Percentiles rank a stretch among this genome's conserved stretches.
phyloP scores from a whole-genome alignment of 257 asterid genomes.

The Solanum peruvianum region DNA sequence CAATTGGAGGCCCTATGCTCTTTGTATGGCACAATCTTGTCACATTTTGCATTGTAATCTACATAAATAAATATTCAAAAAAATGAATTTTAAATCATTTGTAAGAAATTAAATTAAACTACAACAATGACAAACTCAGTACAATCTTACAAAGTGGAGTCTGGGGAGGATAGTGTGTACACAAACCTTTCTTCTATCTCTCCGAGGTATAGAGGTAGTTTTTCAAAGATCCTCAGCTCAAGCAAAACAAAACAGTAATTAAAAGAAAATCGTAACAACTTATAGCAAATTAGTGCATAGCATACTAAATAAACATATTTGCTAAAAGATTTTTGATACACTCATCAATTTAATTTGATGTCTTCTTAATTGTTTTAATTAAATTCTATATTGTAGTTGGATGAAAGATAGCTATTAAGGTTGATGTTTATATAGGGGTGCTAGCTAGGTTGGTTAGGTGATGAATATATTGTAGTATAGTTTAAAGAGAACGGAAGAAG shows the following conservation, averaged over 20 bases:
- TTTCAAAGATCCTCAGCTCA: not conserved
- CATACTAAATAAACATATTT: not conserved
- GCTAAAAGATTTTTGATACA: not conserved
- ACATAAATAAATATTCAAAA: not conserved
- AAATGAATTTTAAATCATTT: too few relatives aligned
- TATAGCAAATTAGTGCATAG: not conserved
- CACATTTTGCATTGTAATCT: conserved; percentile 42
- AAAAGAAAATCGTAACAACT: not conserved
- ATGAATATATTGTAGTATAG: not conserved
- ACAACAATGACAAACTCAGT: not conserved
- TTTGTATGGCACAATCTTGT: conserved; percentile 54
- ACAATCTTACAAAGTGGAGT: not conserved
- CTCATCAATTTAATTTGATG: not conserved
- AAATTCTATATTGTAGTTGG: not conserved
- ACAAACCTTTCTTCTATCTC: accelerated
- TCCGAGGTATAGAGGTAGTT: accelerated
- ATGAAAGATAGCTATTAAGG: not conserved
- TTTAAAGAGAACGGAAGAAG: not conserved
- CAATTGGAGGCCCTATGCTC: conserved; percentile 49
- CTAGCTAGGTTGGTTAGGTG: conserved; percentile 21
- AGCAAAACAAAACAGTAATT: not conserved
- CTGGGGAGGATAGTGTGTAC: accelerated
- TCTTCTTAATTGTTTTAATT: not conserved
- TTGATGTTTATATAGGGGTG: not conserved
- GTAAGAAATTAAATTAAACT: not conserved